Evolutionary conservation across 2,329 filamentous ascomycete species (phyloP).

Genomic region (Fusarium sororula): DNA sequence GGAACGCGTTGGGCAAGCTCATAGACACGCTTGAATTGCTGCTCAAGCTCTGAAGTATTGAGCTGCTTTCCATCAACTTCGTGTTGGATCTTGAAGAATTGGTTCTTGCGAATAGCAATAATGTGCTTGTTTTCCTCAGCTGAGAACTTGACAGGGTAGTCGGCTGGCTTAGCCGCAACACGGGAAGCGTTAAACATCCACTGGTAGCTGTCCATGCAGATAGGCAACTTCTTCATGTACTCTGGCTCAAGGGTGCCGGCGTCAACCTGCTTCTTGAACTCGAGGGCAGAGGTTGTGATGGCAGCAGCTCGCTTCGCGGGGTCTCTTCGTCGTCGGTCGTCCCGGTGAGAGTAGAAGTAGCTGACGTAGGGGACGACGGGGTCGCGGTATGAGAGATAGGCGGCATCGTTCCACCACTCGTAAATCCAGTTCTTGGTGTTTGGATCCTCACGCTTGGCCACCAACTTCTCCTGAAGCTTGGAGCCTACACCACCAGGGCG

Average conservation of each 20-base stretch:
- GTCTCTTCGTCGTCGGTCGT: slow-evolving; percentile 87
- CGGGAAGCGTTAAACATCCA: slow-evolving; percentile 98
- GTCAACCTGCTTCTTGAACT: slow-evolving; percentile 96
- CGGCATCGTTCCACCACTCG: slow-evolving; percentile 98
- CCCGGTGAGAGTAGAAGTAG: slow-evolving; percentile 98
- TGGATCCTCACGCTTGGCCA: slow-evolving; percentile 81
- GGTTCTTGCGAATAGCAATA: slow-evolving; percentile 91
- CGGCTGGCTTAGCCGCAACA: slow-evolving; percentile 81
- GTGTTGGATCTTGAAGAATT: slow-evolving; percentile 92
- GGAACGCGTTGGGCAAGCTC: slow-evolving; percentile 75
- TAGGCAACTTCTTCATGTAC: slow-evolving; percentile 97
- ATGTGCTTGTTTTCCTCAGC: slow-evolving; percentile 84
- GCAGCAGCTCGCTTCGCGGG: slow-evolving; percentile 93
- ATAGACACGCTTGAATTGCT: slow-evolving; percentile 88
- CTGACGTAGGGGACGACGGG: slow-evolving; percentile 97
- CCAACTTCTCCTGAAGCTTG: slow-evolving; percentile 86
- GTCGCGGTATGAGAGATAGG: slow-evolving; percentile 93
- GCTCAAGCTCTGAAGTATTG: slow-evolving; percentile 88
- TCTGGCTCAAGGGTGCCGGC: slow-evolving; percentile 86
- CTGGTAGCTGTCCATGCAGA: slow-evolving; percentile 98
- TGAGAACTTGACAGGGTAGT: slow-evolving; percentile 84
- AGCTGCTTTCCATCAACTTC: slow-evolving; percentile 85
- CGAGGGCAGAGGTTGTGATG: slow-evolving; percentile 83
- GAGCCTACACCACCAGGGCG: slow-evolving; percentile 85
- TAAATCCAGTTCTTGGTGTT: slow-evolving; percentile 92